phyloP scores from a whole-genome alignment of 768 basidiomycete genomes.

The Russula foetens region DNA sequence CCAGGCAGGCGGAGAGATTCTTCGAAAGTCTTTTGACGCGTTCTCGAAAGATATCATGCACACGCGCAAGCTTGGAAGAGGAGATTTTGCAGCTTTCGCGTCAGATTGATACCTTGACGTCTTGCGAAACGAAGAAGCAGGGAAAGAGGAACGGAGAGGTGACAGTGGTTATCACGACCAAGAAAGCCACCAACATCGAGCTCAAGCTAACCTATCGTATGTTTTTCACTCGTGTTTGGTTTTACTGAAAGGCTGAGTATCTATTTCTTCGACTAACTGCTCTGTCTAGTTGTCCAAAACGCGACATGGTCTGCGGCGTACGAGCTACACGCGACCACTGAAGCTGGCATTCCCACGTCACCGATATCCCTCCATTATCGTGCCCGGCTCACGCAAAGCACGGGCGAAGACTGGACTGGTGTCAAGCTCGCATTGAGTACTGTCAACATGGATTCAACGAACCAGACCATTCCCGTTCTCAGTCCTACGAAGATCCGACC shows the following conservation, averaged over 20 bases:
- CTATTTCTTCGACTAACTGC: background rate
- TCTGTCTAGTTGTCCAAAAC: conserved; percentile 38
- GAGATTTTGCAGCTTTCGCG: conserved; percentile 28
- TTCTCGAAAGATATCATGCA: conserved; percentile 29
- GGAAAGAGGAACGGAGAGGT: conserved; percentile 27
- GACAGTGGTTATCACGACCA: conserved; percentile 36
- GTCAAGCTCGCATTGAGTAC: conserved; percentile 47
- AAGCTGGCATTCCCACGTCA: conserved; percentile 35
- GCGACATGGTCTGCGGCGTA: conserved; percentile 48
- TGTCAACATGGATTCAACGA: conserved; percentile 32
- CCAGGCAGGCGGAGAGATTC: conserved; percentile 33
- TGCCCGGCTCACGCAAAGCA: conserved; percentile 43
- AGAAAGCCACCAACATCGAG: conserved; percentile 30
- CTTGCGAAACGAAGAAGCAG: conserved; percentile 30
- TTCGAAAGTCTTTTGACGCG: conserved; percentile 35
- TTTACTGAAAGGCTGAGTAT: too few relatives aligned
- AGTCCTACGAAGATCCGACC: conserved; percentile 9
- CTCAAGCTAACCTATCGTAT: conserved; percentile 48
- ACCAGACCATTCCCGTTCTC: conserved; percentile 27
- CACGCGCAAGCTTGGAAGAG: conserved; percentile 32
- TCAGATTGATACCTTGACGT: conserved; percentile 31
- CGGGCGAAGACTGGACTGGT: conserved; percentile 55
- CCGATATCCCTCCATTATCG: conserved; percentile 46
- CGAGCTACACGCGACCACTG: conserved; percentile 45
- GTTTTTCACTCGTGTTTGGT: conserved; percentile 15